Conservation (phyloP, 306 rosid genomes). For the Castanea sativa region DNA sequence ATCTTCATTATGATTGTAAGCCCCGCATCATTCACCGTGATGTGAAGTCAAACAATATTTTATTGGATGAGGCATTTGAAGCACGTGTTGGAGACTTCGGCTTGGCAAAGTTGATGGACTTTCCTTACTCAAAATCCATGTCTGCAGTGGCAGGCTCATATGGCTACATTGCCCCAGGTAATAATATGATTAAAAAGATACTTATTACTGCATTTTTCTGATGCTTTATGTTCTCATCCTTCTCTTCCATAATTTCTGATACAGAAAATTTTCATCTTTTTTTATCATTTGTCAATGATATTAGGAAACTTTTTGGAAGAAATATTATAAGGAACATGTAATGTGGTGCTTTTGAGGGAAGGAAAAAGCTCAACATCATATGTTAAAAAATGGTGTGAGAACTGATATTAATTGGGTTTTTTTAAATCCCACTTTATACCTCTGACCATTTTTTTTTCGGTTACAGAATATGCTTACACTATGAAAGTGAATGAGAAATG, state of each 20-base stretch:
- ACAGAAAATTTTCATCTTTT: background rate
- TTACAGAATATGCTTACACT: slow-evolving; percentile 77
- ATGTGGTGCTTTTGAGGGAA: background rate
- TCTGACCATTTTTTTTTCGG: slow-evolving; percentile 21
- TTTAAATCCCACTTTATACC: background rate
- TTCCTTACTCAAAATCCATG: slow-evolving; percentile 76
- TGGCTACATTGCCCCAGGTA: slow-evolving; percentile 91
- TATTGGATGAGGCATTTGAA: slow-evolving; percentile 61
- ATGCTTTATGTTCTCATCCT: background rate
- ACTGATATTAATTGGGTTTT: background rate
- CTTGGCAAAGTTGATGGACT: slow-evolving; percentile 70
- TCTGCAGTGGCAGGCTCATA: slow-evolving; percentile 88
- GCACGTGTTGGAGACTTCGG: slow-evolving; percentile 97
- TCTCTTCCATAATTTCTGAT: background rate
- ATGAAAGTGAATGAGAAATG: slow-evolving; percentile 83
- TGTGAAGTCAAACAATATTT: slow-evolving; percentile 83
- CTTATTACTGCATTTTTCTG: background rate
- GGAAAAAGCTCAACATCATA: background rate
- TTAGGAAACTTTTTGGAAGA: background rate
- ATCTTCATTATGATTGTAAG: slow-evolving; percentile 81
- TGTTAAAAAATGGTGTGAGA: background rate
- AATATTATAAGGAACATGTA: background rate
- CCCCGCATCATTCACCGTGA: slow-evolving; percentile 87
- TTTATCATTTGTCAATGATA: background rate
- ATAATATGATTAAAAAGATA: background rate